A percentile compares a stretch with the other conserved stretches of the same genome.
Evolutionary conservation across 2,329 filamentous ascomycete species (phyloP).

Genomic region (Claviceps arundinis): DNA sequence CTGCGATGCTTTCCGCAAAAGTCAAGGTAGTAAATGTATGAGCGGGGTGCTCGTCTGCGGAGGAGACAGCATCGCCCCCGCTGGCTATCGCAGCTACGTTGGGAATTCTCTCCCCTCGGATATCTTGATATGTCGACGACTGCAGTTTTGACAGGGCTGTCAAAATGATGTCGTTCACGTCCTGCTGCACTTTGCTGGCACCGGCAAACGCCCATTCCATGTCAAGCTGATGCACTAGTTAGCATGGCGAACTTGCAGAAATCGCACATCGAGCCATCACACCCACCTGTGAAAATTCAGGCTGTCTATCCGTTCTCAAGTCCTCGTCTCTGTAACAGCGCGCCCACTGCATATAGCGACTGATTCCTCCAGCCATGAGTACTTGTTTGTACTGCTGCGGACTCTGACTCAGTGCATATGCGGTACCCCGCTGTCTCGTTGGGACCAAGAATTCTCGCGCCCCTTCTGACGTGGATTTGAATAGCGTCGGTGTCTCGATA

Average conservation of each 20-base stretch:
- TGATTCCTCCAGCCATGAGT: constrained; percentile 79
- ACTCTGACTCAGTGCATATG: constrained; percentile 88
- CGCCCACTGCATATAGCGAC: constrained; percentile 82
- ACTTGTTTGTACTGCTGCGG: constrained; percentile 99
- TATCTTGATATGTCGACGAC: constrained; percentile 50
- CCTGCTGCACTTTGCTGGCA: constrained; percentile 23
- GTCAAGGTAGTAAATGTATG: constrained; percentile 22
- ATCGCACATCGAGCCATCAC: not conserved
- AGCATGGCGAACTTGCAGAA: not conserved
- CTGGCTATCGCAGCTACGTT: constrained; percentile 15
- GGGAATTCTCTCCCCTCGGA: constrained; percentile 22
- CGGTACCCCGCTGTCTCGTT: constrained; percentile 59
- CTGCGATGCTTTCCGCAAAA: constrained; percentile 47
- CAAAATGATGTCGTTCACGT: constrained; percentile 23
- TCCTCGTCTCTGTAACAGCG: constrained; percentile 95
- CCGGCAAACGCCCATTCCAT: constrained; percentile 82
- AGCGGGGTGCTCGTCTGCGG: constrained; percentile 11
- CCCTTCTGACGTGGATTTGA: constrained; percentile 95
- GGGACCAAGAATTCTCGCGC: constrained; percentile 91
- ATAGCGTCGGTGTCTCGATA: constrained; percentile 84
- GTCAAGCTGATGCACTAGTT: constrained; percentile 49
- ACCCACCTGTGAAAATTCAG: constrained; percentile 79
- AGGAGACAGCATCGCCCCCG: not conserved
- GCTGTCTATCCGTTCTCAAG: constrained; percentile 79
- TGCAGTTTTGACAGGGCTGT: constrained; percentile 15